These are phyloP conservation scores for Hymenoscyphus albidus DNA, from an alignment of 2,329 filamentous ascomycete species.

Conservation along the genomic window DNA sequence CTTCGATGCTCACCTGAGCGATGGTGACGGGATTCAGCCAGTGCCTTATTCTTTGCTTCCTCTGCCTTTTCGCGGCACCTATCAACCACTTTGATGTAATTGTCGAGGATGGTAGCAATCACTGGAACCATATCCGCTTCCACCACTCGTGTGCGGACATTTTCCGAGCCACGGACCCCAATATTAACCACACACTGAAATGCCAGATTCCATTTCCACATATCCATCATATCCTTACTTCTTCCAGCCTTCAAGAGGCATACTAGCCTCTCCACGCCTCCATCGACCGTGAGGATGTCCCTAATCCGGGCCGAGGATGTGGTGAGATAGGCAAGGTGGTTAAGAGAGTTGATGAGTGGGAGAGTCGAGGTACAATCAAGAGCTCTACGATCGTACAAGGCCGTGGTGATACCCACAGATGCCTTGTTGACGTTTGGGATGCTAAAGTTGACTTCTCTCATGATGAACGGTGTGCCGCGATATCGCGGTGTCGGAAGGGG, in stretches of 20 bases:
- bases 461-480: conserved; percentile 48
- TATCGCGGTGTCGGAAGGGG: conserved; percentile 21
- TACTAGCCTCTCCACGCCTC: conserved; percentile 91
- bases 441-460: conserved; percentile 99
- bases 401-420: conserved; percentile 96
- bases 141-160: conserved; percentile 88
- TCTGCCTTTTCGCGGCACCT: conserved; percentile 85
- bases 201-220: conserved; percentile 99
- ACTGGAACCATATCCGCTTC: conserved; percentile 99
- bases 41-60: conserved; percentile 66
- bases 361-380: conserved; percentile 98
- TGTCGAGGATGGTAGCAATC: conserved; percentile 95
- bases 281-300: conserved; percentile 97
- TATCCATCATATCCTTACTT: conserved; percentile 98
- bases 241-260: conserved; percentile 97
- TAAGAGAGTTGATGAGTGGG: conserved; percentile 96
- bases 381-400: conserved; percentile 93
- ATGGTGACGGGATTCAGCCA: conserved; percentile 36
- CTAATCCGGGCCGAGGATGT: conserved; percentile 96
- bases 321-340: conserved; percentile 96
- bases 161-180: conserved; percentile 90
- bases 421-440: conserved; percentile 99
- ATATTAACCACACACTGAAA: conserved; percentile 99
- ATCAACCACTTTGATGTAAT: conserved; percentile 95
- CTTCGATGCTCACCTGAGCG: conserved; percentile 30